Evolutionary conservation across 345 rosid genomes (phyloP), one percentile per base, ranked within the genome.

Genomic region (Triadica sebifera): DNA sequence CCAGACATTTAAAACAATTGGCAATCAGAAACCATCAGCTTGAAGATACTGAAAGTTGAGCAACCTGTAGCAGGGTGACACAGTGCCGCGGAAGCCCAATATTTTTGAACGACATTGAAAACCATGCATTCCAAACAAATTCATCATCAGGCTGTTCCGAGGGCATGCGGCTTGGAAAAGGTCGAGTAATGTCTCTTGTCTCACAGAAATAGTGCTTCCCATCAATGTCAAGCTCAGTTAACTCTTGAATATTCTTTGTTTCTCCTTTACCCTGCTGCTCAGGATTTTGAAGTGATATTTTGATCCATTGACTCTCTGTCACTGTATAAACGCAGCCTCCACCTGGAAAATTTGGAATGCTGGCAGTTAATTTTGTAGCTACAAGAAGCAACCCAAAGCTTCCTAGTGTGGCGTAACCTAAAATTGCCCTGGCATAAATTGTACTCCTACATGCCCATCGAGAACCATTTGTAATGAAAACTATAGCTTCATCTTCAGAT

Each of bases 171-270:
- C 99, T 95, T 0, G 99, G 99, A 73, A 93, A 95, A 41, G 99
- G 92, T 41, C 97, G 83, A 67, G 99, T 90, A 50, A 95, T 84
- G 73, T 95, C 98, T 69, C 93, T 86, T 57, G 90, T 88, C 87
- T 95, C 97, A 24, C 98, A 95, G 75, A 91, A 95, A 78, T 87
- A 95, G 76, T 95, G 97, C 78, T 89, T 95, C 79, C 98, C 99
- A 69, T 95, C 99, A 43, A 95, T 90, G 45, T 93, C 98, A 59
- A 95, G 89, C 77, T 95, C 98, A 43, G 92, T 76, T 77, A 95
- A 90, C 78, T 93, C 99, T 74, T 83, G 97, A 81, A 91, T 60
- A 82, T 88, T 95, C 85, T 95, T 95, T 38, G 74, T 67, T 72
- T 95, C 98, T 68, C 96, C 97, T 85, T 93, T 95, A 73, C 95